These are phyloP conservation scores for Phytophthora citricola DNA, from an alignment of 352 stramenopile genomes.

Conservation along the genomic window DNA sequence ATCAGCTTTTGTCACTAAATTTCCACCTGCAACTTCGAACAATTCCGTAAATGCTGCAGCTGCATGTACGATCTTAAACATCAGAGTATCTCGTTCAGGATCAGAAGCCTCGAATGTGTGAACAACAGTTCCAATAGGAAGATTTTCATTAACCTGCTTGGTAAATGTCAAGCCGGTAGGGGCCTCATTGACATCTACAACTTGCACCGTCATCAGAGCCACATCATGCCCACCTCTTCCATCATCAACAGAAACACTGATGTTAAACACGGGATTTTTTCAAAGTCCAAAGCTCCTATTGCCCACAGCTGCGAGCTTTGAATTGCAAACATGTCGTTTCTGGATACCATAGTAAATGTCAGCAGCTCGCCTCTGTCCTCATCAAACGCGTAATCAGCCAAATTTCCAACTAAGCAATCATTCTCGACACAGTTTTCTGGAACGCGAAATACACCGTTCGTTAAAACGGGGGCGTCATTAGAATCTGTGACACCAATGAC, in stretches of 20 bases:
- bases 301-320: constrained; percentile 29
- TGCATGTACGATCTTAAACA: constrained; percentile 24
- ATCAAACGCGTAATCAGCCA: constrained; percentile 49
- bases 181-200: constrained; percentile 44
- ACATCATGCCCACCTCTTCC: constrained; percentile 22
- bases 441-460: constrained; percentile 51
- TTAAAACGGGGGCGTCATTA: constrained; percentile 53
- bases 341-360: constrained; percentile 33
- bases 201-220: constrained; percentile 27
- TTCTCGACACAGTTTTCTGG: constrained; percentile 50
- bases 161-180: constrained; percentile 35
- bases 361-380: constrained; percentile 51
- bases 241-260: constrained; percentile 34
- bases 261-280: constrained; percentile 28
- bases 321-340: constrained; percentile 16
- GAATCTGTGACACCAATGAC: constrained; percentile 47
- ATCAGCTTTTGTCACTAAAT: constrained; percentile 22
- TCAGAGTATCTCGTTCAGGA: constrained; percentile 49
- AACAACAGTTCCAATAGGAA: constrained; percentile 33
- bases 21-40: constrained; percentile 22
- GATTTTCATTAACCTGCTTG: constrained; percentile 45
- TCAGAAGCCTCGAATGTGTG: constrained; percentile 35
- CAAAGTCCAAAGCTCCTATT: constrained; percentile 22
- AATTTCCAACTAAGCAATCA: constrained; percentile 52
- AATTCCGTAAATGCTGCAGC: constrained; percentile 17